phyloP scores from a whole-genome alignment of 192 early-diverging fungal genomes.

The Coemansia sp. region DNA sequence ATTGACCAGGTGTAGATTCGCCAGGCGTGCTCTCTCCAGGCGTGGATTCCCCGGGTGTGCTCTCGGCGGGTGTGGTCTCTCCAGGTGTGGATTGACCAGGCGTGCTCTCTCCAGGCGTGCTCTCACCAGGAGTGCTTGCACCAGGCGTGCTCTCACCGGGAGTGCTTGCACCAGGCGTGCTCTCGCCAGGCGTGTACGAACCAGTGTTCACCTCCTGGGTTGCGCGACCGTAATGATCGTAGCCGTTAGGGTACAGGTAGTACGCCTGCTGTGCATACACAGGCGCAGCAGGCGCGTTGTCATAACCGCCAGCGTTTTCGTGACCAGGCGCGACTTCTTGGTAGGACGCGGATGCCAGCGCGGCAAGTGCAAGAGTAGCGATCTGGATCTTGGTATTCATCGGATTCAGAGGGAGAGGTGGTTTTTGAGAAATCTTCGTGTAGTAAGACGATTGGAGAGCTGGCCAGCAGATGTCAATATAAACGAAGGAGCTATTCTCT shows the following conservation, averaged over 20 bases:
- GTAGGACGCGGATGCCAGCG: conserved; percentile 40
- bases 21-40: conserved; percentile 7
- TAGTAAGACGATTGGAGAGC: neutral
- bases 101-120: conserved; percentile 2
- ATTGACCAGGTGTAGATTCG: neutral
- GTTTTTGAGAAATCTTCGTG: no score
- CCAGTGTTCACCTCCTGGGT: conserved; percentile 32
- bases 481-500: neutral
- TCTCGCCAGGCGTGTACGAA: conserved; percentile 6
- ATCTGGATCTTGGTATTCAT: conserved; percentile 54
- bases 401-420: neutral
- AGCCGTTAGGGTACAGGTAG: conserved; percentile 20
- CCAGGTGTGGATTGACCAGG: conserved; percentile 18
- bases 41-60: neutral
- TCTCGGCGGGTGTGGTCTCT: conserved; percentile 7
- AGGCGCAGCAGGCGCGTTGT: conserved; percentile 4
- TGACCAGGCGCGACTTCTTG: conserved; percentile 32
- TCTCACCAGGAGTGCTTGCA: conserved; percentile 12
- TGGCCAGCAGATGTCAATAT: conserved; percentile 11
- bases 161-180: conserved; percentile 11
- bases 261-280: conserved; percentile 17
- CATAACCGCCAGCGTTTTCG: conserved; percentile 26
- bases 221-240: conserved; percentile 36
- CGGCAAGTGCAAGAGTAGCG: conserved; percentile 43
- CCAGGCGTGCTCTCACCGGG: conserved; percentile 18